Evolutionary conservation across 331 rosid genomes (phyloP), one percentile per base, ranked within the genome.

Genomic region (Acacia concinna): DNA sequence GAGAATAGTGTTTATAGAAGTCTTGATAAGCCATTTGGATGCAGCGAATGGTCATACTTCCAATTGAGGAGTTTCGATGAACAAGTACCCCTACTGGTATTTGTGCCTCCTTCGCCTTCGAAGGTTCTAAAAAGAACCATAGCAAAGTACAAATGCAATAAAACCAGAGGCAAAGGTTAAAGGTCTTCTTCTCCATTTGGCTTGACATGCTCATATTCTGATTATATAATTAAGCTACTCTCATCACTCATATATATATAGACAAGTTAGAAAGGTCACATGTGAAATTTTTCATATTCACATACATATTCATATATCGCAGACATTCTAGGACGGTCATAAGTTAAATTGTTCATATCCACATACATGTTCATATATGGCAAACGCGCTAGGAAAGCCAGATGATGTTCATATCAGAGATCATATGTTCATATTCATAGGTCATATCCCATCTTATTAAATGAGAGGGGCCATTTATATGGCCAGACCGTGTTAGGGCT

Each of bases 1-100:
- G 37, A 43, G 68, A 21, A 51, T 83, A 6, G 38, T 0, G 14
- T 9, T 72, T 13, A 60, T 86, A 81, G 54, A 77, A 83, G 20
- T 83, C 84, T 12, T 0, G 41, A 56, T 63, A 52, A 0, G 87
- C 89, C 83, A 83, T 80, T 59, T 71, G 71, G 13, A 86, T 86
- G 78, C 74, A 83, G 49, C 46, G 68, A 6, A 54, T 35, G 35
- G 77, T 70, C 44, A 32, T 64, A 31, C 68, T 57, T 51, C 87
- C 87, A 12, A 81, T 41, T 3, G 67, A 41, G 43, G 89, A 68
- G 10, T 62, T 78, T 73, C 79, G 35, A 81, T 81, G 78, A 70
- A 81, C 81, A 70, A 76, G 41, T 1, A 81, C 40, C 12, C 81
- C 81, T 68, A 81, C n/a, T 68, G 81, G 73, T 20, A 76, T 35